Base-by-base conservation (phyloP, 768 basidiomycete species). In the Suillus clintonianus region DNA sequence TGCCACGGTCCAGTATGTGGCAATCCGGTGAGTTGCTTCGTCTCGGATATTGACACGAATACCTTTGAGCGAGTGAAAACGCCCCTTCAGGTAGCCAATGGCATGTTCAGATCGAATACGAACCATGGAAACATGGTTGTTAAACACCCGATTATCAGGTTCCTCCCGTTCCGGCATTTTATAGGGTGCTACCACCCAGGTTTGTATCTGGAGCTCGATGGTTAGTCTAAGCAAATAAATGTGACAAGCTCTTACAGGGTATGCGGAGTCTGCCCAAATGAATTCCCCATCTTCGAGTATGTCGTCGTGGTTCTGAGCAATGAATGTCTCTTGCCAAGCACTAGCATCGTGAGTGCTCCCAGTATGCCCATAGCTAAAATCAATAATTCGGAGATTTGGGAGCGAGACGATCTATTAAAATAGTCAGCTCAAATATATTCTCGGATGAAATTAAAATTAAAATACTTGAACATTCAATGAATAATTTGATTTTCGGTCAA, bases 251-350 rank as follows among this genome's bases (percentile, higher is more conserved):
- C 57, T 5, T 63, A 66, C 64, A 6, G 78, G 74, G 67, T 80
- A 80, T 13, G 79, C 77, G 17, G 79, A 78, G 66, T 80, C 79
- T 19, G 71, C 77, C 77, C 78, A 79, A 24, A 79, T 67, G 34
- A 60, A 79, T 48, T n/a, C 78, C 4, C 63, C 67, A 22, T 57
- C 64, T 9, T 65, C 54, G 17, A 79, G 63, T 8, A 79, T 43
- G 1, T n/a, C 45, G 0, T 59, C 36, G 61, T 72, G 72, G 14
- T 77, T 61, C 37, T 70, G 66, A 34, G 39, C 42, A 5, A 73
- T 50, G 5, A 53, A 30, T 1, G 77, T 78, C 10, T 70, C 37
- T 36, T 70, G 24, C 37, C 9, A 37, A 37, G 37, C 11, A 11
- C 11, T 37, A 37, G 37, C 37, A 68, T 81, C 77, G 66, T 81